These are phyloP conservation scores for Pseudotulostoma volvatum DNA, from an alignment of 495 filamentous ascomycete species.

Conservation along the genomic window DNA sequence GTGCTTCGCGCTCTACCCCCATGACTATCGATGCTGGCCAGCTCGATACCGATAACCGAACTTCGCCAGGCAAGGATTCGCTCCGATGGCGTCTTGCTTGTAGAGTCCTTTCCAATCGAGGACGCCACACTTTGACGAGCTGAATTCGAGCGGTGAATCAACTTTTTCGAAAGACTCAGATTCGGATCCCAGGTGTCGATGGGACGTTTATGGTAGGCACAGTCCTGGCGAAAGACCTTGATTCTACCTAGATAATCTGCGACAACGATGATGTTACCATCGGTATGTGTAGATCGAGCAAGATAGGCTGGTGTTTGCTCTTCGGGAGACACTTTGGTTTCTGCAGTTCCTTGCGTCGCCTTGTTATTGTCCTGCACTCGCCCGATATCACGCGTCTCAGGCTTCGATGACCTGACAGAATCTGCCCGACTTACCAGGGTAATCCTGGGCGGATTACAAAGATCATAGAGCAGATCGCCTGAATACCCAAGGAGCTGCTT, in stretches of 20 bases:
- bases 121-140: conserved; percentile 36
- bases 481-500: conserved; percentile 62
- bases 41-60: conserved; percentile 43
- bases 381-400: conserved; percentile 5
- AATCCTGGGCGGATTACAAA: conserved; percentile 90
- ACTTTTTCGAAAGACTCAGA: conserved; percentile 62
- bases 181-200: conserved; percentile 37
- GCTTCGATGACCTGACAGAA: conserved; percentile 24
- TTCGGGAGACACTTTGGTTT: conserved; percentile 24
- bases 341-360: conserved; percentile 9
- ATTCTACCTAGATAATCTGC: conserved; percentile 79
- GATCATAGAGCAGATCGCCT: conserved; percentile 84
- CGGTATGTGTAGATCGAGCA: conserved; percentile 53
- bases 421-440: conserved; percentile 66
- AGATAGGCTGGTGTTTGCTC: conserved; percentile 52
- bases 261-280: conserved; percentile 84
- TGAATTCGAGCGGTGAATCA: conserved; percentile 53
- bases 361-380: conserved; percentile 10
- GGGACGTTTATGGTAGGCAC: conserved; percentile 49
- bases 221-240: conserved; percentile 90
- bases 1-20: conserved; percentile 29
- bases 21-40: conserved; percentile 32
- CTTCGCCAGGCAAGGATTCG: conserved; percentile 88
- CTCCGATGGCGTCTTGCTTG: conserved; percentile 50
- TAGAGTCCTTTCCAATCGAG: conserved; percentile 28